Base-by-base conservation (phyloP, 129 eudicot genomes). In the Rutidosis leptorrhynchoides region DNA sequence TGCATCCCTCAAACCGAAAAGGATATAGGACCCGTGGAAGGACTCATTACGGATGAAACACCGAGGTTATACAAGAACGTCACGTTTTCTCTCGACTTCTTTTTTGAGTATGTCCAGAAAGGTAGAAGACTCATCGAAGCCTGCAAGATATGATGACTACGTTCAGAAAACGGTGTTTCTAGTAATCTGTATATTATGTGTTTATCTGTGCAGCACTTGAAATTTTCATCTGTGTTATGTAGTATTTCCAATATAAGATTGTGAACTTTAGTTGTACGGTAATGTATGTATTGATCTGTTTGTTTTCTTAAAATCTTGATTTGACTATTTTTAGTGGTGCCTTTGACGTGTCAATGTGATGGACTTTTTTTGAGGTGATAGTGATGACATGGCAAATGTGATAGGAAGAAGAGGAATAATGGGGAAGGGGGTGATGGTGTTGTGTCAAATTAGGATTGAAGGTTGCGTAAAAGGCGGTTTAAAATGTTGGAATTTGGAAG, bases 21-120 rank as follows among this genome's bases (percentile, higher is more conserved):
- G 22, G 82, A 78, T 20, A 66, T 82, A 48, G 83, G 77, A 62
- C 86, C 88, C 0, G 83, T 64, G 19, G 82, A 75, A 15, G 79
- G 15, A 58, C 66, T 86, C 22, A 37, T 83, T 14, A 69, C 72
- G 4, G 71, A 70, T 6, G 72, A 55, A 33, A 78, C 56, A 10
- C 85, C 88, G 20, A 70, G 66, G 43, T 54, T 74, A 51, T 86
- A 70, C 67, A 59, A 69, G 32, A 72, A 57, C 7, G 68, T 70
- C 28, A 74, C 75, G 20, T 57, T 74, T 56, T 67, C 79, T 61
- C 26, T 19, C 80, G 64, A 40, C 9, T 22, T 33, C 16, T 77
- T 45, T 61, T 82, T 58, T 57, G 17, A 82, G 23, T 22, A 58
- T 67, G 80, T 67, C 71, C 83, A 85, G 74, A 46, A 58, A 1